These are phyloP conservation scores for Passiflora organensis DNA, from an alignment of 345 rosid genomes.

Conservation along the genomic window DNA sequence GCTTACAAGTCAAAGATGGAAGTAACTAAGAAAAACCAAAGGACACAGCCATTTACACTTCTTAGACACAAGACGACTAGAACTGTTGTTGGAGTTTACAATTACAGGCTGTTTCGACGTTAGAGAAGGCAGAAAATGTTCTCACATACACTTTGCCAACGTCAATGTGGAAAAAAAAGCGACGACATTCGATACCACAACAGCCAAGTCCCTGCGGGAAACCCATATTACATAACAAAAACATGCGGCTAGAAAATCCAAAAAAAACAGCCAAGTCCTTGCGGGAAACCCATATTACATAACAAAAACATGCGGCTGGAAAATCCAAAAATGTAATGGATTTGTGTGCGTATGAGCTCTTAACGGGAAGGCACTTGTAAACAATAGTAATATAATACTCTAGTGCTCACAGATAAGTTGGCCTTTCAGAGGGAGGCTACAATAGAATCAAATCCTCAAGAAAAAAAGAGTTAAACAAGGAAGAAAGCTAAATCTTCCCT, in stretches of 20 bases:
- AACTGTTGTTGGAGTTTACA: neutral
- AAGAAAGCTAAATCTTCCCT: neutral
- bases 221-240: constrained; percentile 19
- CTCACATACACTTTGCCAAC: neutral
- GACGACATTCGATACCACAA: constrained; percentile 8
- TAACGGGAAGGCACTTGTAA: too few species aligned
- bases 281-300: constrained; percentile 13
- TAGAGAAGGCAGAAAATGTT: neutral
- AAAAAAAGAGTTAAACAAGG: neutral
- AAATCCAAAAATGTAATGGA: constrained; percentile 4
- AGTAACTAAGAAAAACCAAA: too few species aligned
- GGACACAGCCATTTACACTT: too few species aligned
- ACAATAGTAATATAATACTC: too few species aligned
- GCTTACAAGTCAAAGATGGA: neutral
- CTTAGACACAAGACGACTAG: neutral
- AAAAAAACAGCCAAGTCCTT: neutral
- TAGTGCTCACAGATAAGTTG: too few species aligned
- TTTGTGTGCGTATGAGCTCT: too few species aligned
- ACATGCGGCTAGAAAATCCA: too few species aligned
- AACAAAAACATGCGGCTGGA: constrained; percentile 14
- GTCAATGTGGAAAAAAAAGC: constrained; percentile 1
- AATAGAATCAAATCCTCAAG: neutral
- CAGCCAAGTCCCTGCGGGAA: constrained; percentile 4
- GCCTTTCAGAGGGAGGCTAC: too few species aligned
- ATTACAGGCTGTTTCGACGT: neutral